Evolutionary conservation across 2,329 filamentous ascomycete species (phyloP).

Genomic region (Endocalyx cinctus): DNA sequence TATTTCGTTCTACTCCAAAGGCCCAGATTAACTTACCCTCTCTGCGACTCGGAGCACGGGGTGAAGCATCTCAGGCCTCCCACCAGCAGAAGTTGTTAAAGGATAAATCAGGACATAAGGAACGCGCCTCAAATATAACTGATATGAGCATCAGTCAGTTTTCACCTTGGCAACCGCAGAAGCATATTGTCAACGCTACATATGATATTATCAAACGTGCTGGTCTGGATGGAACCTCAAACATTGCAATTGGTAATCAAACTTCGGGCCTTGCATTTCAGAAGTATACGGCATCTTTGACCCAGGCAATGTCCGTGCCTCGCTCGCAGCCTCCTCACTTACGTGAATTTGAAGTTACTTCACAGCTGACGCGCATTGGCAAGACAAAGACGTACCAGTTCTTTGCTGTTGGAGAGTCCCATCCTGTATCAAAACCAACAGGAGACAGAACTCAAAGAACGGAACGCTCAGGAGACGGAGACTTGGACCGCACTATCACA

Average conservation of each 20-base stretch:
- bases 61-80: constrained; percentile 22
- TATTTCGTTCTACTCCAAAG: constrained; percentile 48
- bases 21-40: constrained; percentile 26
- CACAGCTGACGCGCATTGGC: constrained; percentile 31
- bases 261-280: constrained; percentile 27
- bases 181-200: constrained; percentile 26
- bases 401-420: constrained; percentile 21
- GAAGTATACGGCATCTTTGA: constrained; percentile 30
- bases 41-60: constrained; percentile 22
- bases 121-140: too few species aligned
- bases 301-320: constrained; percentile 25
- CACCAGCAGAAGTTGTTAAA: constrained; percentile 12
- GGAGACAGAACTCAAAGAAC: too few species aligned
- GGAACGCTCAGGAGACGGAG: too few species aligned
- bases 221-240: constrained; percentile 26
- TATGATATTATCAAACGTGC: constrained; percentile 31
- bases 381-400: constrained; percentile 40
- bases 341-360: constrained; percentile 33
- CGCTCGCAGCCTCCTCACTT: constrained; percentile 36
- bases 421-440: too few species aligned
- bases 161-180: constrained; percentile 27
- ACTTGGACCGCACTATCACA: too few species aligned
- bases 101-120: constrained; percentile 10
- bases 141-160: constrained; percentile 12
- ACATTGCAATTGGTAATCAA: constrained; percentile 24